Evolutionary conservation across 768 basidiomycete genomes (phyloP).

Genomic region (Naganishia randhawae): DNA sequence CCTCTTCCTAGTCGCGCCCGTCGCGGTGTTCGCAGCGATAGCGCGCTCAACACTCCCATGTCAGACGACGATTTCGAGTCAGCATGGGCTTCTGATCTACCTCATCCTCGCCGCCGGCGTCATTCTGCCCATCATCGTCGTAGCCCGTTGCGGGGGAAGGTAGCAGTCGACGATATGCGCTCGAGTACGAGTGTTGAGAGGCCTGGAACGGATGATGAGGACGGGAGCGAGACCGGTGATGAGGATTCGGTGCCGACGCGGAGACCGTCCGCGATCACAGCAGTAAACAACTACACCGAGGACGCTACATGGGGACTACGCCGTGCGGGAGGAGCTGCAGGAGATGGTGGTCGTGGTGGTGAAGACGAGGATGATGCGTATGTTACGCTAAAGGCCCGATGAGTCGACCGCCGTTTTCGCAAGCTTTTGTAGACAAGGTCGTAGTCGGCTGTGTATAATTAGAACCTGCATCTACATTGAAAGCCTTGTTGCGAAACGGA

Average conservation of each 20-base stretch:
- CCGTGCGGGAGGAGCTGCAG: not conserved
- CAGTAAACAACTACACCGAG: not conserved
- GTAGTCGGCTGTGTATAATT: too few species aligned
- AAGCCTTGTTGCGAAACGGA: too few species aligned
- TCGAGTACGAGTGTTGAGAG: not conserved
- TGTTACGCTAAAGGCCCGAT: not conserved
- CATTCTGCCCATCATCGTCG: not conserved
- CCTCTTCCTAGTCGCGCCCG: not conserved
- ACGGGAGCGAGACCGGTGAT: not conserved
- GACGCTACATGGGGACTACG: not conserved
- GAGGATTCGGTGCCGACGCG: not conserved
- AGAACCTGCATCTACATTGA: too few species aligned
- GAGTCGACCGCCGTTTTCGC: too few species aligned
- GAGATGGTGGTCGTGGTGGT: not conserved
- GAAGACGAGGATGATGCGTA: not conserved
- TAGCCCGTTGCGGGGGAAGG: not conserved
- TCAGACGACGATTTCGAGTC: not conserved
- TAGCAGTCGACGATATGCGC: not conserved
- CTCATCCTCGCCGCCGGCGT: not conserved
- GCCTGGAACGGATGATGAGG: not conserved
- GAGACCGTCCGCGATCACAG: not conserved
- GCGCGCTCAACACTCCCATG: not conserved
- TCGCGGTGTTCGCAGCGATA: not conserved
- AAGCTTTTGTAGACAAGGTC: too few species aligned
- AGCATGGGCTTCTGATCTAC: not conserved